Conservation (phyloP, 2,329 filamentous ascomycete genomes). For the Diplodia sapinea region DNA sequence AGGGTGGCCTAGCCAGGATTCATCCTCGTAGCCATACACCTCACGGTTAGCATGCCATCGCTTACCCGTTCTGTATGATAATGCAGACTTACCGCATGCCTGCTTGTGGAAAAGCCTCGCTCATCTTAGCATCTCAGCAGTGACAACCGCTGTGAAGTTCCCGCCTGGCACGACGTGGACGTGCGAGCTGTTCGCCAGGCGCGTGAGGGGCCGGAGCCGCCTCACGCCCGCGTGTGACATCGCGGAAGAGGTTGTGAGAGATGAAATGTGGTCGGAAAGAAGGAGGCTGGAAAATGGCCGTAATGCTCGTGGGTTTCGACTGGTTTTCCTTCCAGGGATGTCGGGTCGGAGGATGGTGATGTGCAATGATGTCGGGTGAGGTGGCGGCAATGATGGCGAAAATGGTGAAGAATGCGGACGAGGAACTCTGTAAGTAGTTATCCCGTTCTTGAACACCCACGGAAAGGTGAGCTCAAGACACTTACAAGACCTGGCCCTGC, state of each 20-base stretch:
- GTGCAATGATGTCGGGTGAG: not conserved
- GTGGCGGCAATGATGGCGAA: not conserved
- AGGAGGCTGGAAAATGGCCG: too few relatives aligned
- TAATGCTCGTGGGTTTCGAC: not conserved
- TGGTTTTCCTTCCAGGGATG: not conserved
- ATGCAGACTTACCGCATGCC: not conserved
- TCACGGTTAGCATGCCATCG: not conserved
- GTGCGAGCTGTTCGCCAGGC: constrained; percentile 15
- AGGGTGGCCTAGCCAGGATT: not conserved
- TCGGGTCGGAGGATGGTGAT: not conserved
- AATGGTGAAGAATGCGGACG: not conserved
- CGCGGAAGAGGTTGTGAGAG: not conserved
- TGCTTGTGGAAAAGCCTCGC: not conserved
- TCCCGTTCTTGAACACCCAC: not conserved
- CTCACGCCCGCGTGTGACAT: not conserved
- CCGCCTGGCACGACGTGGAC: constrained; percentile 26
- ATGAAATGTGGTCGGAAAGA: not conserved
- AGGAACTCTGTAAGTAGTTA: constrained; percentile 6
- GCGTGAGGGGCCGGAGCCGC: not conserved
- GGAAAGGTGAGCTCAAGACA: not conserved
- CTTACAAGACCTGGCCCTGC: not conserved
- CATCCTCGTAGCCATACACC: not conserved
- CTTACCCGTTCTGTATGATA: not conserved
- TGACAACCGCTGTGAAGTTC: not conserved
- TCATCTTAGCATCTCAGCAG: constrained; percentile 15